Evolutionary conservation across 2,329 filamentous ascomycete species (phyloP).

Genomic region (Talaromyces rugulosus): DNA sequence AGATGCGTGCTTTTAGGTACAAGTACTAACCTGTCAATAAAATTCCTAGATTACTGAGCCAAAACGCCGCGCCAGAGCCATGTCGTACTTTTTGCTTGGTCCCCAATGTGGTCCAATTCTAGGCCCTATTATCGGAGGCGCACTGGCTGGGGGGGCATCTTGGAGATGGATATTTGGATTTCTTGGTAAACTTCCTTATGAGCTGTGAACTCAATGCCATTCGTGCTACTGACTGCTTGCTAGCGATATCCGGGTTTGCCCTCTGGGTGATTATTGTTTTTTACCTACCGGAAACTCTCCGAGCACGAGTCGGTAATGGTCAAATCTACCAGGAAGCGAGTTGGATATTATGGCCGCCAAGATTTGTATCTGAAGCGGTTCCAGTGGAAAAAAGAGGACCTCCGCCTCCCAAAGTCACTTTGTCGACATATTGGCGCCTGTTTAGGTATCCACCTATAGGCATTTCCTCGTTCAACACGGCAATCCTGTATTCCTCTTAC

Average conservation of each 20-base stretch:
- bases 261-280: neutral
- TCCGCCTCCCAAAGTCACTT: neutral
- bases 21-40: neutral
- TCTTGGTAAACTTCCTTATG: conserved; percentile 17
- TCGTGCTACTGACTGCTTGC: neutral
- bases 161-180: conserved; percentile 48
- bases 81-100: conserved; percentile 42
- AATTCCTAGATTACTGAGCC: conserved; percentile 29
- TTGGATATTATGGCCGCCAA: neutral
- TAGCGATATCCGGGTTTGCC: neutral
- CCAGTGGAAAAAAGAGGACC: neutral
- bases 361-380: neutral
- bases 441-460: conserved; percentile 31
- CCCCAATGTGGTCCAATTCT: conserved; percentile 43
- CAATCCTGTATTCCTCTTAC: conserved; percentile 30
- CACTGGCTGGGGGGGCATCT: conserved; percentile 27
- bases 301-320: neutral
- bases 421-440: conserved; percentile 19
- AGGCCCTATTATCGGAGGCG: conserved; percentile 42
- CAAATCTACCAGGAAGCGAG: neutral
- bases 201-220: neutral
- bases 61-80: conserved; percentile 34
- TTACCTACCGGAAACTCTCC: neutral
- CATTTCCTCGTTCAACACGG: conserved; percentile 31
- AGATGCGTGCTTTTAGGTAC: neutral